phyloP scores from a whole-genome alignment of 2,329 filamentous ascomycete species.

The Colletotrichum sp. region DNA sequence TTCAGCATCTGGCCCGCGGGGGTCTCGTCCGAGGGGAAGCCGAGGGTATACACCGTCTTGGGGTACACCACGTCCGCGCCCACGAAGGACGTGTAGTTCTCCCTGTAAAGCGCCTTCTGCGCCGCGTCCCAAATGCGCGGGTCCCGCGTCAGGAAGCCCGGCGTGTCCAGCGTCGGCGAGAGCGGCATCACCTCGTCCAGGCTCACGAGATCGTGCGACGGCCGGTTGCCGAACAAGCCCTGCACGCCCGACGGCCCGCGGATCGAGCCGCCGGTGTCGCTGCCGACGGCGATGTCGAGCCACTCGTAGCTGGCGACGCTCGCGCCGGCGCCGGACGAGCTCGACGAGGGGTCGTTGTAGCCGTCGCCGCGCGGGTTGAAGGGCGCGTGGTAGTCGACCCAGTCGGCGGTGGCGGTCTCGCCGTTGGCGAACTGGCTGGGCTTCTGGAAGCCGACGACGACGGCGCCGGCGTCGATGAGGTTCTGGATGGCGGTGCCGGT shows the following conservation, averaged over 20 bases:
- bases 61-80: slow-evolving; percentile 3
- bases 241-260: slow-evolving; percentile 47
- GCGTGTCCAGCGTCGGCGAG: slow-evolving; percentile 45
- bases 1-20: slow-evolving; percentile 26
- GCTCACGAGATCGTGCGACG: slow-evolving; percentile 42
- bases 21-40: slow-evolving; percentile 25
- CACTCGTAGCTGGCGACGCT: slow-evolving; percentile 46
- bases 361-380: slow-evolving; percentile 53
- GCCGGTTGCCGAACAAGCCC: slow-evolving; percentile 50
- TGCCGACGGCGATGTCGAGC: slow-evolving; percentile 48
- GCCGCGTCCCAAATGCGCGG: slow-evolving; percentile 36
- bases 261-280: slow-evolving; percentile 51
- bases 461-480: slow-evolving; percentile 62
- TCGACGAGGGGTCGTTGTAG: slow-evolving; percentile 49
- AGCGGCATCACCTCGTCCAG: slow-evolving; percentile 49
- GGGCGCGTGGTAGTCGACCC: slow-evolving; percentile 39
- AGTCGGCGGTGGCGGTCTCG: slow-evolving; percentile 50
- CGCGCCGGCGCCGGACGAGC: slow-evolving; percentile 35
- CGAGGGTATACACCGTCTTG: slow-evolving; percentile 32
- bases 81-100: slow-evolving; percentile 35
- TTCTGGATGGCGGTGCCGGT: slow-evolving; percentile 58
- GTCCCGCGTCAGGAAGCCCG: slow-evolving; percentile 45
- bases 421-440: slow-evolving; percentile 48
- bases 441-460: slow-evolving; percentile 52
- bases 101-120: slow-evolving; percentile 33